Conservation (phyloP, 345 rosid genomes). For the Toxicodendron radicans region DNA sequence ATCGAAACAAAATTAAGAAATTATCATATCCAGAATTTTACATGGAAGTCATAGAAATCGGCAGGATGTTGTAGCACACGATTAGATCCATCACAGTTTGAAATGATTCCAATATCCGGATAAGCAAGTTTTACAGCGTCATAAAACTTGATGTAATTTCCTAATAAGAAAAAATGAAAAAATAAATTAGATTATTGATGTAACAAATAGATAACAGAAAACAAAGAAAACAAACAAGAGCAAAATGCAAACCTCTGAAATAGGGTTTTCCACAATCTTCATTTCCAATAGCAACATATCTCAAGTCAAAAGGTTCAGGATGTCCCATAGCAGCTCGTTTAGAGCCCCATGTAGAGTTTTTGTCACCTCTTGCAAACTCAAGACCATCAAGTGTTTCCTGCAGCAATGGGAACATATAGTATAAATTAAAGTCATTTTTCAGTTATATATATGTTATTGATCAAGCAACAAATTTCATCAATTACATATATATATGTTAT, state of each 20-base stretch:
- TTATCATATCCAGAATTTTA: constrained; percentile 28
- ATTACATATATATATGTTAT: too few species aligned
- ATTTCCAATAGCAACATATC: constrained; percentile 89
- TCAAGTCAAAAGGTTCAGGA: constrained; percentile 83
- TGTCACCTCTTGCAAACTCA: constrained; percentile 85
- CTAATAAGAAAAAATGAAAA: constrained; percentile 39
- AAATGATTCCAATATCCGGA: constrained; percentile 86
- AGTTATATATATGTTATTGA: neutral
- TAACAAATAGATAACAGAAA: neutral
- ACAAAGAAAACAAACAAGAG: too few species aligned
- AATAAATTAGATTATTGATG: neutral
- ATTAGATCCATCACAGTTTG: constrained; percentile 94
- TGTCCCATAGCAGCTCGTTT: constrained; percentile 93
- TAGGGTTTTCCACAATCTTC: constrained; percentile 90
- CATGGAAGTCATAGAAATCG: constrained; percentile 86
- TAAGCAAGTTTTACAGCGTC: constrained; percentile 66
- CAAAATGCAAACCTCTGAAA: constrained; percentile 82
- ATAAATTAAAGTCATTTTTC: too few species aligned
- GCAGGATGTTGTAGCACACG: constrained; percentile 75
- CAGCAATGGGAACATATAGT: constrained; percentile 25
- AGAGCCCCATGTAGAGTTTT: constrained; percentile 82
- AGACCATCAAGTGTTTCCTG: constrained; percentile 97
- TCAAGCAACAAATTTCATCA: neutral
- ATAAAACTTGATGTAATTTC: constrained; percentile 89
- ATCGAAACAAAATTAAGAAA: too few species aligned